Conservation (phyloP, 2,329 filamentous ascomycete genomes). For the Thelonectria blattea region DNA sequence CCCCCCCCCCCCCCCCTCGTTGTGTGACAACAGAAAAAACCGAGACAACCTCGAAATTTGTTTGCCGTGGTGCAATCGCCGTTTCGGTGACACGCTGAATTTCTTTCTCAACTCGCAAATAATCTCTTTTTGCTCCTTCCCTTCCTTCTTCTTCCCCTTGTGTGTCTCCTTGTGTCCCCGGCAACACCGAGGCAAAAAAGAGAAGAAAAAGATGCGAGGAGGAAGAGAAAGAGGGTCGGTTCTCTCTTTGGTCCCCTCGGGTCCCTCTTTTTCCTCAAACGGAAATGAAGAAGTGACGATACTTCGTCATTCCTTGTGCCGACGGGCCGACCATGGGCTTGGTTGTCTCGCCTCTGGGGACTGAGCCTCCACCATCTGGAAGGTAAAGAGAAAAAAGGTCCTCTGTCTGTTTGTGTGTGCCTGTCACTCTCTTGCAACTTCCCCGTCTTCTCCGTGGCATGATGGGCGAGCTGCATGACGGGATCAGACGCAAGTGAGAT, state of each 20-base stretch:
- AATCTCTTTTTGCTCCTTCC: too few relatives aligned
- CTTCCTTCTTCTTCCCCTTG: not conserved
- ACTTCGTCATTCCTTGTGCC: conserved; percentile 22
- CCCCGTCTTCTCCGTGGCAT: too few relatives aligned
- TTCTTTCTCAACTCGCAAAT: conserved; percentile 22
- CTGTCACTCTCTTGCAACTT: too few relatives aligned
- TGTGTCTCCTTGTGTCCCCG: not conserved
- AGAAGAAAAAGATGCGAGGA: not conserved
- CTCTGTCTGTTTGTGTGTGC: not conserved
- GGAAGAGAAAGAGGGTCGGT: too few relatives aligned
- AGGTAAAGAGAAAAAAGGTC: not conserved
- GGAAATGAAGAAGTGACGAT: conserved; percentile 16
- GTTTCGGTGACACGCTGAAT: conserved; percentile 26
- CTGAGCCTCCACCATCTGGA: conserved; percentile 5
- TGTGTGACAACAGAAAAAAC: conserved; percentile 1
- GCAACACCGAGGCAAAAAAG: not conserved
- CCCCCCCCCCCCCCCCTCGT: not conserved
- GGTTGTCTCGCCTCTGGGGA: not conserved
- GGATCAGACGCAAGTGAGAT: not conserved
- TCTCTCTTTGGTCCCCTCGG: not conserved
- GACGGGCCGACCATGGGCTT: conserved; percentile 18
- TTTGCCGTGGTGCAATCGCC: conserved; percentile 36
- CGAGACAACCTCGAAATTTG: conserved; percentile 29
- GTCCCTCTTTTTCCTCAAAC: conserved; percentile 16
- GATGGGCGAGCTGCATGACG: not conserved